Evolutionary conservation across 768 basidiomycete species (phyloP).

Genomic region (Auricularia heimuer): DNA sequence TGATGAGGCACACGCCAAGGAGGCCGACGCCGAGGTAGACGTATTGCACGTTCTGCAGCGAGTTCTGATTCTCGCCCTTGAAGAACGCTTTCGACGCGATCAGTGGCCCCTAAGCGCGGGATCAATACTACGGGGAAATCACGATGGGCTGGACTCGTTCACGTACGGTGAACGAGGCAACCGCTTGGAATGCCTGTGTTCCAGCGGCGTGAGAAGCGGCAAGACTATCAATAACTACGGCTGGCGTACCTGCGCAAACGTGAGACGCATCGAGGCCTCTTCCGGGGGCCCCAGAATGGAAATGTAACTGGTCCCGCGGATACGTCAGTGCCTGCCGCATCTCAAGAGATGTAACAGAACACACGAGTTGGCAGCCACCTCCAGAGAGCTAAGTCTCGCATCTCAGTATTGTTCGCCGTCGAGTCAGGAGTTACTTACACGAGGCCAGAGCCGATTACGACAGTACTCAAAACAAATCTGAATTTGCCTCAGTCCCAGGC

Average conservation of each 20-base stretch:
- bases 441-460: slow-evolving; percentile 23
- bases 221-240: background rate
- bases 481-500: too few species aligned
- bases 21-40: slow-evolving; percentile 26
- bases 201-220: background rate
- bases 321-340: background rate
- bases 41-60: slow-evolving; percentile 19
- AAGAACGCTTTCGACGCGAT: slow-evolving; percentile 29
- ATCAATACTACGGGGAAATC: background rate
- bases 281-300: slow-evolving; percentile 19
- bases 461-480: slow-evolving; percentile 24
- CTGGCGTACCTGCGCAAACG: slow-evolving; percentile 25
- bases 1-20: slow-evolving; percentile 19
- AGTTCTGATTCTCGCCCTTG: slow-evolving; percentile 18
- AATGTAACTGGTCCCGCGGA: slow-evolving; percentile 13
- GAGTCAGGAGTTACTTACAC: background rate
- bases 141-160: background rate
- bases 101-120: slow-evolving; percentile 17
- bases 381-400: background rate
- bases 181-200: slow-evolving; percentile 21
- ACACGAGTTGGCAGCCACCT: slow-evolving; percentile 22
- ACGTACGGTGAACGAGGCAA: slow-evolving; percentile 23
- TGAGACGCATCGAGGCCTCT: slow-evolving; percentile 27
- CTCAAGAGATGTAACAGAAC: background rate
- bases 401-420: background rate